A percentile compares a stretch with the other conserved stretches of the same genome.
phyloP scores from a whole-genome alignment of 371 early-diverging fungal species.

The Saksenaea oblongispora region DNA sequence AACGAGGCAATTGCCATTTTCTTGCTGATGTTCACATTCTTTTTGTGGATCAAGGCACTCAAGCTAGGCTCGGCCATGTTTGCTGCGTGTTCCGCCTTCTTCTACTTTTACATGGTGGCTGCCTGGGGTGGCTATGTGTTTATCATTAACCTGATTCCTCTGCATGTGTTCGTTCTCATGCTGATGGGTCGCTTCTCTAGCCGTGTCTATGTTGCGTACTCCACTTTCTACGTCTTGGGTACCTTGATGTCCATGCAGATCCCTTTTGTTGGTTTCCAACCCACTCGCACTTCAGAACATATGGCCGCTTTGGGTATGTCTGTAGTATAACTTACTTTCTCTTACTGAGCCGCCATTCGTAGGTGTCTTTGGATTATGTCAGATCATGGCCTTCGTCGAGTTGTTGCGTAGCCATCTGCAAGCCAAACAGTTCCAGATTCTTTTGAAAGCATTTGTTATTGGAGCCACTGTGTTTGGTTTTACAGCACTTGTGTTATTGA shows the following conservation, averaged over 20 bases:
- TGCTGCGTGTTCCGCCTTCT: conserved; percentile 84
- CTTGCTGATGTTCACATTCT: conserved; percentile 95
- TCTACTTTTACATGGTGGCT: conserved; percentile 99
- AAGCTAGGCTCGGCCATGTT: conserved; percentile 91
- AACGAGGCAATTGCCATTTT: conserved; percentile 99
- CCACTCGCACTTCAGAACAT: conserved; percentile 95
- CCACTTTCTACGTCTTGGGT: conserved; percentile 95
- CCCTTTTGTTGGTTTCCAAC: conserved; percentile 99
- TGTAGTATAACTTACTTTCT: conserved; percentile 10
- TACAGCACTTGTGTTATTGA: conserved; percentile 61
- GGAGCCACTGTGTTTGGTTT: conserved; percentile 59
- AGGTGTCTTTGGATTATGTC: conserved; percentile 90
- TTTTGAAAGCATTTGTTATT: conserved; percentile 71
- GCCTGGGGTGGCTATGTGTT: conserved; percentile 99
- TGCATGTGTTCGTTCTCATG: conserved; percentile 93
- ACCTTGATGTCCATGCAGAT: conserved; percentile 97
- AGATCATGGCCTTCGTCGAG: conserved; percentile 90
- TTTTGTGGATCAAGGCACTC: conserved; percentile 94
- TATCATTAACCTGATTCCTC: conserved; percentile 97
- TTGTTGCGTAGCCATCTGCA: conserved; percentile 81
- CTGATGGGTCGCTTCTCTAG: conserved; percentile 95
- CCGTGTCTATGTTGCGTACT: conserved; percentile 94
- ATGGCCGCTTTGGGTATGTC: conserved; percentile 94
- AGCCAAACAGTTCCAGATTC: conserved; percentile 78
- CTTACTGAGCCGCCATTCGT: neutral